Conservation (phyloP, 129 eudicot species). For the Flaveria trinervia region DNA sequence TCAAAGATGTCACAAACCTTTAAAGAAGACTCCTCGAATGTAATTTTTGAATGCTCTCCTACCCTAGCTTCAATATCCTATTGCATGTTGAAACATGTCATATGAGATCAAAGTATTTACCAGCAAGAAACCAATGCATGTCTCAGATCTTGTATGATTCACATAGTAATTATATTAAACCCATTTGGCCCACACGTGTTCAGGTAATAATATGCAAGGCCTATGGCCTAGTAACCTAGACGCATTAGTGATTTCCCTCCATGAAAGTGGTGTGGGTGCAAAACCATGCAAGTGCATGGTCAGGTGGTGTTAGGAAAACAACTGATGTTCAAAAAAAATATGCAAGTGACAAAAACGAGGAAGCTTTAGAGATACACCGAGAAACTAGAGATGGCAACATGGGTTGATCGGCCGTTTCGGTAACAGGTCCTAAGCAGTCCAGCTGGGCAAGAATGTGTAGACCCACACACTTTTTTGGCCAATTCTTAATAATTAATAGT, state of each 20-base stretch:
- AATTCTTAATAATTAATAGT: not conserved
- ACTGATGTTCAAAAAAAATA: too few species aligned
- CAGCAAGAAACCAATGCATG: not conserved
- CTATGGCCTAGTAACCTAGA: too few species aligned
- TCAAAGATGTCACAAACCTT: constrained; percentile 47
- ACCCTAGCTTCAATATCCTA: constrained; percentile 62
- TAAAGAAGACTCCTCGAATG: constrained; percentile 51
- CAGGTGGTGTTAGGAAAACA: too few species aligned
- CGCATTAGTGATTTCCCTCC: too few species aligned
- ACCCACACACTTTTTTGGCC: not conserved
- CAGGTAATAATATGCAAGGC: not conserved
- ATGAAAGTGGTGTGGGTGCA: too few species aligned
- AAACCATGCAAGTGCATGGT: too few species aligned
- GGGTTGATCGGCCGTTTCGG: not conserved
- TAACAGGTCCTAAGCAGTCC: not conserved
- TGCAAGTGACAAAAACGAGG: not conserved
- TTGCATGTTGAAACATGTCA: constrained; percentile 9
- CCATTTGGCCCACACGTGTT: not conserved
- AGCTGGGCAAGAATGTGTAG: not conserved
- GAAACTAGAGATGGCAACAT: not conserved
- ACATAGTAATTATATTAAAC: not conserved
- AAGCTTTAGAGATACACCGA: not conserved
- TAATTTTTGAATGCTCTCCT: constrained; percentile 47
- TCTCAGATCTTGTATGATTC: constrained; percentile 11
- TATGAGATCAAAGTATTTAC: not conserved